Conservation (phyloP, 768 basidiomycete genomes). For the Dioszegia crocea region DNA sequence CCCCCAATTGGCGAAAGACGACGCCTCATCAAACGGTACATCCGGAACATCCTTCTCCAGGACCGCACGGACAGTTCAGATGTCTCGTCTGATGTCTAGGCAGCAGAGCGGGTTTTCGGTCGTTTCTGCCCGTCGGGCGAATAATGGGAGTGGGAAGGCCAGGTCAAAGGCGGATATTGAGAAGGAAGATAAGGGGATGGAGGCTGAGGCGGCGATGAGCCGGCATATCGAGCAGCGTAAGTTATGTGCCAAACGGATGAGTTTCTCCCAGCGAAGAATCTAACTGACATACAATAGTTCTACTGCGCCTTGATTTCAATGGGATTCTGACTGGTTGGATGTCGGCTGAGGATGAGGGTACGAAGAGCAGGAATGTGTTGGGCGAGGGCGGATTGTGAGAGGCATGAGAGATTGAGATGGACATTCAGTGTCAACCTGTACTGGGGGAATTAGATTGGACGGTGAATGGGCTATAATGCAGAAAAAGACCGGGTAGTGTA, state of each 20-base stretch:
- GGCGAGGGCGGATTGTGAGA: constrained; percentile 9
- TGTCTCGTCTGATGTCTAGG: constrained; percentile 19
- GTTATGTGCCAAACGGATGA: not conserved
- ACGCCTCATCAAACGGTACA: constrained; percentile 55
- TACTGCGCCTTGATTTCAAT: constrained; percentile 81
- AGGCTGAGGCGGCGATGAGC: constrained; percentile 67
- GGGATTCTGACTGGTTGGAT: constrained; percentile 33
- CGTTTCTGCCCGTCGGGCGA: not conserved
- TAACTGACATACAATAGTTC: no score
- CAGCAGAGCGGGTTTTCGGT: constrained; percentile 24
- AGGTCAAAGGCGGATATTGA: constrained; percentile 52
- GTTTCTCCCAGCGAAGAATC: no score
- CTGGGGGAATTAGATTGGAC: no score
- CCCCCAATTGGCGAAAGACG: constrained; percentile 63
- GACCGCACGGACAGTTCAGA: constrained; percentile 20
- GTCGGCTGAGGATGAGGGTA: constrained; percentile 19
- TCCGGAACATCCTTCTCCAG: constrained; percentile 22
- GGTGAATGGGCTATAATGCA: no score
- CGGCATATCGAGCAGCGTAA: constrained; percentile 69
- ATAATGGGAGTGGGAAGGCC: constrained; percentile 51
- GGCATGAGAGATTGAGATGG: not conserved
- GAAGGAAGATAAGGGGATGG: constrained; percentile 51
- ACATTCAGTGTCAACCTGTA: no score
- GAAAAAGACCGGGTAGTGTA: no score
- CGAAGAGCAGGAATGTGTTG: constrained; percentile 12